Percentiles rank a stretch among this genome's conserved stretches.
phyloP scores from a whole-genome alignment of 2,329 filamentous ascomycete genomes.

The Fusarium sterilihyphosum region DNA sequence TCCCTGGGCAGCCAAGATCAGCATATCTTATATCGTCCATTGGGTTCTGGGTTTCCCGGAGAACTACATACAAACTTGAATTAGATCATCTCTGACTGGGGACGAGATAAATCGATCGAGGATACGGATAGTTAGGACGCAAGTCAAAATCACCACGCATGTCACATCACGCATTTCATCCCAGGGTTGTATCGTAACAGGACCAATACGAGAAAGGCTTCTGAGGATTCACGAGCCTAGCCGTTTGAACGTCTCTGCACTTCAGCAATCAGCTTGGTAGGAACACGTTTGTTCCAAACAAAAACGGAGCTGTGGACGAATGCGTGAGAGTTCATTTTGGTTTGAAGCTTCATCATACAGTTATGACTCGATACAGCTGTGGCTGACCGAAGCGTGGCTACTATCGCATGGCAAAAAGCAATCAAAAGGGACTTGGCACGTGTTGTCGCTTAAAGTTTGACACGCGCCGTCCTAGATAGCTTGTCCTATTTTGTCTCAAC shows the following conservation, averaged over 20 bases:
- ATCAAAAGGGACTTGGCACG: conserved; percentile 39
- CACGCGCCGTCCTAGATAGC: conserved; percentile 29
- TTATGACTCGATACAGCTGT: conserved; percentile 33
- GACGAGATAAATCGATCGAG: neutral
- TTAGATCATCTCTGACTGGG: neutral
- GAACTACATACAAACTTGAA: neutral
- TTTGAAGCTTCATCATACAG: conserved; percentile 18
- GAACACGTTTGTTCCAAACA: neutral
- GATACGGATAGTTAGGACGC: neutral
- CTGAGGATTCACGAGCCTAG: neutral
- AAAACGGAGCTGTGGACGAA: neutral
- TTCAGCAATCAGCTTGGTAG: neutral
- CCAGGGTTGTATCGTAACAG: neutral
- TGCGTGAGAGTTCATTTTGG: neutral
- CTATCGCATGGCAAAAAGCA: conserved; percentile 34
- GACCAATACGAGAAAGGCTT: neutral
- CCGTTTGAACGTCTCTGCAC: neutral
- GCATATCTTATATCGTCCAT: neutral
- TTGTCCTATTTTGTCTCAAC: conserved; percentile 35
- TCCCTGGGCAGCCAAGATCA: neutral
- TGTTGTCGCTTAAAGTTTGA: conserved; percentile 43
- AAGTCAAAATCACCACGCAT: conserved; percentile 9
- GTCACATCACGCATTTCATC: conserved; percentile 22
- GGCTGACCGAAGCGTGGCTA: conserved; percentile 33
- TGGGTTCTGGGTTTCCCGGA: neutral